phyloP scores from a whole-genome alignment of 1,284 basidiomycete genomes.

The Apiotrichum brassicae region DNA sequence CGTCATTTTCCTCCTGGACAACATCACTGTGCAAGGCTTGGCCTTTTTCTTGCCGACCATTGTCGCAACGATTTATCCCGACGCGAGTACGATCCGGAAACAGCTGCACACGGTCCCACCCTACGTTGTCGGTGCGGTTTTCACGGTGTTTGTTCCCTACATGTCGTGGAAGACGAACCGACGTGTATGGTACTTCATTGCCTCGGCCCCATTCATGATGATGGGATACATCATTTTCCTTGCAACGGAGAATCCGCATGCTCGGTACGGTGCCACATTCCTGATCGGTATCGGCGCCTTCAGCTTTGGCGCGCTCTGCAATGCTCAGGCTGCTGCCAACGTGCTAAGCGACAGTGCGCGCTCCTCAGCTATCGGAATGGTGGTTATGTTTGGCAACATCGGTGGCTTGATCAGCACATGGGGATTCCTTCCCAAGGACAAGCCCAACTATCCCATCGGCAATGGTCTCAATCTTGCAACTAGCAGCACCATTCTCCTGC shows the following conservation, averaged over 20 bases:
- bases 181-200: slow-evolving; percentile 29
- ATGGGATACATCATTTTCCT: slow-evolving; percentile 37
- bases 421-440: slow-evolving; percentile 8
- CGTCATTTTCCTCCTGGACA: slow-evolving; percentile 44
- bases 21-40: slow-evolving; percentile 40
- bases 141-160: slow-evolving; percentile 28
- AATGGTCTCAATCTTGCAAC: slow-evolving; percentile 20
- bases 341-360: slow-evolving; percentile 12
- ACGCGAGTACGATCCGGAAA: slow-evolving; percentile 29
- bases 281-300: slow-evolving; percentile 12
- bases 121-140: slow-evolving; percentile 34
- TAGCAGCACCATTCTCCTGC: slow-evolving; percentile 4
- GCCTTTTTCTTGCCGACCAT: slow-evolving; percentile 43
- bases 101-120: slow-evolving; percentile 45
- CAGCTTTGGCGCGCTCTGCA: slow-evolving; percentile 10
- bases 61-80: slow-evolving; percentile 42
- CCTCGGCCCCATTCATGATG: slow-evolving; percentile 32
- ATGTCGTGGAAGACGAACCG: slow-evolving; percentile 35
- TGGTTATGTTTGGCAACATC: slow-evolving; percentile 15
- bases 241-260: slow-evolving; percentile 4
- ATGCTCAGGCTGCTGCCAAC: slow-evolving; percentile 12
- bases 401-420: slow-evolving; percentile 16
- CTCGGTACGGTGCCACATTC: slow-evolving; percentile 15
- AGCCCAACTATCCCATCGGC: slow-evolving; percentile 13
- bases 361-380: slow-evolving; percentile 4